These are phyloP conservation scores for Cyberlindnera amylophila DNA, from an alignment of 805 yeast genomes.

Conservation along the genomic window DNA sequence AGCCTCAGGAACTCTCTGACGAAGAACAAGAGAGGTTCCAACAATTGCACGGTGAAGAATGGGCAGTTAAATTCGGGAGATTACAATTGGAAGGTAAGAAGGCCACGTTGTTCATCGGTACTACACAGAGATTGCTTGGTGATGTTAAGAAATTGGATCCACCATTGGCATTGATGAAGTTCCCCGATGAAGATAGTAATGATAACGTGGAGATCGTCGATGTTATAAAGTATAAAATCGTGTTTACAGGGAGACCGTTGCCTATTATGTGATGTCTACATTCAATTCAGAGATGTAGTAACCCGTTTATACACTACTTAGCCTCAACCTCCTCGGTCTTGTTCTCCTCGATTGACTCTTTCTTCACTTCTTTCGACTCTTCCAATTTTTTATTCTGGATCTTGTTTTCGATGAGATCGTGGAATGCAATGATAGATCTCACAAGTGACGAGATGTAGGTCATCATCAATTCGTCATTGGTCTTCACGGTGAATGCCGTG, in stretches of 20 bases:
- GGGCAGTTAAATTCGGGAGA: conserved; percentile 50
- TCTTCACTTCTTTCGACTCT: conserved; percentile 21
- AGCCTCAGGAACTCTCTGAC: conserved; percentile 31
- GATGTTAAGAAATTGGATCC: conserved; percentile 52
- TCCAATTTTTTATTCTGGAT: conserved; percentile 65
- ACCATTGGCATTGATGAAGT: conserved; percentile 60
- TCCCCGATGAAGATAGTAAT: conserved; percentile 30
- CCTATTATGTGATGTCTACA: conserved; percentile 73
- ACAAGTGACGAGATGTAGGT: conserved; percentile 86
- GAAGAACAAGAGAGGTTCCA: conserved; percentile 36
- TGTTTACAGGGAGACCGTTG: conserved; percentile 66
- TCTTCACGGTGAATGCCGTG: conserved; percentile 83
- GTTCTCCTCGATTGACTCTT: conserved; percentile 5
- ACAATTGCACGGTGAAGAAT: conserved; percentile 29
- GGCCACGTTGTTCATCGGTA: conserved; percentile 62
- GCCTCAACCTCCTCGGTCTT: conserved; percentile 7
- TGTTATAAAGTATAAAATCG: conserved; percentile 52
- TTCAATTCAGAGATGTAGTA: no score
- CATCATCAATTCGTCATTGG: conserved; percentile 95
- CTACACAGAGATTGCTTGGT: conserved; percentile 68
- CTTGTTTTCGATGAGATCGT: conserved; percentile 93
- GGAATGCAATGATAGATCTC: conserved; percentile 93
- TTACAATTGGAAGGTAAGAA: conserved; percentile 42
- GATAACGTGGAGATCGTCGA: conserved; percentile 51
- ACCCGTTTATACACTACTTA: conserved; percentile 1